Base-by-base conservation (phyloP, 768 basidiomycete genomes). In the Obba rivulosa region DNA sequence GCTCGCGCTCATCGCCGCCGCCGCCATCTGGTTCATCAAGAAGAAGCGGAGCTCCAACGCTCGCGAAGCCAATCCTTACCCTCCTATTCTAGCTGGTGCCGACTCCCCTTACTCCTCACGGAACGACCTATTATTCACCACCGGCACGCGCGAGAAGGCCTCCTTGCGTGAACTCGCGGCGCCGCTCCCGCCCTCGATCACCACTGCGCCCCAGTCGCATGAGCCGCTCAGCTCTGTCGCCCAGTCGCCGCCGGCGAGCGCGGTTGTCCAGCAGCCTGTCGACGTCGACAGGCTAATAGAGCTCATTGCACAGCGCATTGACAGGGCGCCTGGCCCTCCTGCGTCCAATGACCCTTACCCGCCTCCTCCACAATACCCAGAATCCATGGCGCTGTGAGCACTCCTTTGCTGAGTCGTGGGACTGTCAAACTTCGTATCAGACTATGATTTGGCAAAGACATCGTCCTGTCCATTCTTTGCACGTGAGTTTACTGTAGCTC, bases 251-350 rank as follows among this genome's bases (percentile, higher is more conserved):
- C 17, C 45, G 23, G 8, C 36, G 7, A 24, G 24, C 35, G 18
- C 9, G 34, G 34, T 35, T 24, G 46, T 17, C 17, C 13, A 13
- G 44, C 41, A 43, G 43, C 28, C 36, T 1, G 46, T 45, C 18
- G 25, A 42, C 24, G 44, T 53, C 17, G 48, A 53, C 31, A 46
- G 43, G 28, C 34, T 53, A 22, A 46, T 46, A 5, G 47, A 53
- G 43, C 47, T 53, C n/a, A 53, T 53, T 22, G 48, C 47, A 7
- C 25, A 45, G 11, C 35, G 52, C 24, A 42, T 53, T 18, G 52
- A 49, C 8, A 18, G 34, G 31, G 10, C 41, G 21, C 21, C 34
- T 18, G 2, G 13, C 13, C 7, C 28, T 14, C 23, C 18, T 10
- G 38, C 34, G 28, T 35, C 23, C 23, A 13, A 5, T 31, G 46